A percentile compares a stretch with the other conserved stretches of the same genome.
phyloP scores from a whole-genome alignment of 805 yeast genomes.

The Yamadazyma kitorensis region DNA sequence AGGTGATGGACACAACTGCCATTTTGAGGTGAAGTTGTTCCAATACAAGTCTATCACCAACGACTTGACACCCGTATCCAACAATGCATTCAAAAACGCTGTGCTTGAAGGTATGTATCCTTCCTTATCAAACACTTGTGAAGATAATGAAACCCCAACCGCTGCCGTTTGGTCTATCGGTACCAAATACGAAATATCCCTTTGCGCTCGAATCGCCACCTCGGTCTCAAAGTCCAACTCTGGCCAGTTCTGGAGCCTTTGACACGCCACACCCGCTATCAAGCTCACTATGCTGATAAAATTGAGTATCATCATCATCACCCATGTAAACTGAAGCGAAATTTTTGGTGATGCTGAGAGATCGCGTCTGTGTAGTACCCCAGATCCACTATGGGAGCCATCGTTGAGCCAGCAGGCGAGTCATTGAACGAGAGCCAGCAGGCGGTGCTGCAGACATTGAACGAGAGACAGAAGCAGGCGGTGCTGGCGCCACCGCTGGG shows the following conservation, averaged over 20 bases:
- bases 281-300: too few relatives aligned
- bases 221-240: slow-evolving; percentile 5
- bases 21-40: slow-evolving; percentile 40
- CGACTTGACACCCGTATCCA: slow-evolving; percentile 45
- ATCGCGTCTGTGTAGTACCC: too few relatives aligned
- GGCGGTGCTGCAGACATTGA: too few relatives aligned
- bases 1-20: slow-evolving; percentile 58
- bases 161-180: slow-evolving; percentile 33
- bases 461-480: slow-evolving; percentile 42
- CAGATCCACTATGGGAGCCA: too few relatives aligned
- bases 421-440: too few relatives aligned
- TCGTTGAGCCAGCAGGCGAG: too few relatives aligned
- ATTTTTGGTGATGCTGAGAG: too few relatives aligned
- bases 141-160: slow-evolving; percentile 31
- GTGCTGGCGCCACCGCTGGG: slow-evolving; percentile 37
- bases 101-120: slow-evolving; percentile 26
- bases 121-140: slow-evolving; percentile 24
- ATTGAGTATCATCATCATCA: too few relatives aligned
- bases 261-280: background rate
- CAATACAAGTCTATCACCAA: slow-evolving; percentile 56
- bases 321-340: too few relatives aligned
- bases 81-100: slow-evolving; percentile 19
- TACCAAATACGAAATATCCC: slow-evolving; percentile 29
- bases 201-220: slow-evolving; percentile 28
- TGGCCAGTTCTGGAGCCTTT: slow-evolving; percentile 16